Evolutionary conservation across 139 green algal species (phyloP), one percentile per base, ranked within the genome.

Genomic region (Chlorella sp.): DNA sequence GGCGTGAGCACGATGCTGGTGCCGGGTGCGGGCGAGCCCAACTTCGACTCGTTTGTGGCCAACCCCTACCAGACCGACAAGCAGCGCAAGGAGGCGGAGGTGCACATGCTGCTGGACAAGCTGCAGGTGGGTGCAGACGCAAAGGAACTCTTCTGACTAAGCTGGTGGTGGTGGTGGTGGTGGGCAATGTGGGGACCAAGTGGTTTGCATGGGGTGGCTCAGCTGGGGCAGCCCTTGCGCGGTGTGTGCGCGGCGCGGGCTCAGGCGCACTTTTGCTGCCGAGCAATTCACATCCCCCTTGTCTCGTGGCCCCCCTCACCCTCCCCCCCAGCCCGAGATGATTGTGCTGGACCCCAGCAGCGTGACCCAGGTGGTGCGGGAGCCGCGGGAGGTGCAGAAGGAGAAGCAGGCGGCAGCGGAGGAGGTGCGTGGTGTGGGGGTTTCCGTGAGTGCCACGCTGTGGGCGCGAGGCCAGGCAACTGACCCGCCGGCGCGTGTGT

Each of bases 41-140:
- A 99, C 95, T 98, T 95, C 88, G 98, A 99, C 92, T 95, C 94
- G 6, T 96, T 95, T 41, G 97, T 99, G 76, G 97, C 94, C 20
- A 97, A 99, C 89, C 97, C 97, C 25, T 99, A 94, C 90, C 85
- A 94, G 78, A 88, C 85, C 26, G 82, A 51, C 47, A 92, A 92
- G 74, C 92, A 97, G 87, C 90, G 96, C n/a, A 92, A 91, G 20
- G 95, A 99, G 90, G 86, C 88, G 47, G 98, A 99, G 90, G 95
- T 99, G 44, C 87, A 90, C 44, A 68, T 90, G 81, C 93, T 99
- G 89, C 90, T 99, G 82, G 98, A 99, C 91, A 99, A 99, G 93
- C 91, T 99, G 87, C 95, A 97, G 87, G 76, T 82, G 34, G 74
- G 51, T 2, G 30, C 28, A 28, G 72, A 7, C 13, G n/a, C 4